phyloP scores from a whole-genome alignment of 139 green algal species.

The Chlorella ohadii region DNA sequence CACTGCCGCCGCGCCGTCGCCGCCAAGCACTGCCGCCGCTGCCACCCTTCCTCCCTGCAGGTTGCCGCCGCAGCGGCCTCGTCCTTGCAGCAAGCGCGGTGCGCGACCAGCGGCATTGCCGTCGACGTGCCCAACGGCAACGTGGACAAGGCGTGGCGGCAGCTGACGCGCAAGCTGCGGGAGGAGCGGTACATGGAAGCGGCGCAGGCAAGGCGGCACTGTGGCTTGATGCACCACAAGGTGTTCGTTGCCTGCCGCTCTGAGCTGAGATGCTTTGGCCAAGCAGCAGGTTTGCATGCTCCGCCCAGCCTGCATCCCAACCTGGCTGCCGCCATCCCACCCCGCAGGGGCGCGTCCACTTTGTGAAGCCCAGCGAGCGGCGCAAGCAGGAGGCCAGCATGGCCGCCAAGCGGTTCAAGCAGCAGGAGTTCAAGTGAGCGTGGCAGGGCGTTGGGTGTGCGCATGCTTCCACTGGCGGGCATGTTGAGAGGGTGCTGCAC shows the following conservation, averaged over 20 bases:
- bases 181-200: conserved; percentile 20
- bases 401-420: conserved; percentile 22
- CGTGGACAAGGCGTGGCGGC: conserved; percentile 38
- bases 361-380: conserved; percentile 48
- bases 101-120: not conserved
- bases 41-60: not conserved
- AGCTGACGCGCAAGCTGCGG: conserved; percentile 29
- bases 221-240: not conserved
- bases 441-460: not conserved
- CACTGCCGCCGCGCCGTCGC: not conserved
- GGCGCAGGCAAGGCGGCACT: not conserved
- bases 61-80: not conserved
- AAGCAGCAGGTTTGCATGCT: too few species aligned
- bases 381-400: conserved; percentile 32
- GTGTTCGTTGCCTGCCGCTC: not conserved
- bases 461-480: not conserved
- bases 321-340: too few species aligned
- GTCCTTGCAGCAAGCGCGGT: not conserved
- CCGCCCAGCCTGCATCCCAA: too few species aligned
- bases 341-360: not conserved
- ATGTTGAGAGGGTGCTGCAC: too few species aligned
- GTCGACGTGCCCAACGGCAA: conserved; percentile 43
- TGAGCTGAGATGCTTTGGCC: too few species aligned
- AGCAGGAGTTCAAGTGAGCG: conserved; percentile 36
- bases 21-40: not conserved